phyloP scores from a whole-genome alignment of 2,329 filamentous ascomycete genomes.

The Cordyceps cicadae region DNA sequence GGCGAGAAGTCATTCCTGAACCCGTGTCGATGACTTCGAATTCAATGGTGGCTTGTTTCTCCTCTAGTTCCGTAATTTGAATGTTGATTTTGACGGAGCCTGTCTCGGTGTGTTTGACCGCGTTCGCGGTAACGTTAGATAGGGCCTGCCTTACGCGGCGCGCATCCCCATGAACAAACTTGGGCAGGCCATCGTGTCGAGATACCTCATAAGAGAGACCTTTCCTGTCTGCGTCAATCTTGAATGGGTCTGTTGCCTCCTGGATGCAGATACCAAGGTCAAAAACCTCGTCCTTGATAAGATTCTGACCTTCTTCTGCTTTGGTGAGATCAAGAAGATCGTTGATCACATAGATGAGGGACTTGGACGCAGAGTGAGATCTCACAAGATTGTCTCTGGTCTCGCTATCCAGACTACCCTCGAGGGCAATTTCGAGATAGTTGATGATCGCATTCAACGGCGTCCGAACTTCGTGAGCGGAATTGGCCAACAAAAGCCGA shows the following conservation, averaged over 20 bases:
- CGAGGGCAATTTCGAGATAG: conserved; percentile 82
- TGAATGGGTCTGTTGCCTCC: conserved; percentile 72
- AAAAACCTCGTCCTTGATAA: conserved; percentile 75
- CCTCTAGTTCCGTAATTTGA: conserved; percentile 48
- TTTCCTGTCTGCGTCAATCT: conserved; percentile 67
- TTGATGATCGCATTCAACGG: conserved; percentile 92
- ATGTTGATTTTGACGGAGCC: conserved; percentile 65
- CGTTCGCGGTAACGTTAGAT: conserved; percentile 76
- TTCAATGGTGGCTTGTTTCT: conserved; percentile 57
- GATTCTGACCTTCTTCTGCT: conserved; percentile 68
- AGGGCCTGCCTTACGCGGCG: conserved; percentile 74
- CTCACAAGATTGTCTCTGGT: conserved; percentile 76
- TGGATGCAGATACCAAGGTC: conserved; percentile 61
- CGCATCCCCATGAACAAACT: conserved; percentile 67
- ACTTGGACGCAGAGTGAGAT: conserved; percentile 87
- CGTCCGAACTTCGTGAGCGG: conserved; percentile 84
- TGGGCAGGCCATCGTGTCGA: conserved; percentile 60
- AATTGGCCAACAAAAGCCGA: conserved; percentile 71
- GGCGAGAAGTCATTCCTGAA: conserved; percentile 57
- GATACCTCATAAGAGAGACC: conserved; percentile 61
- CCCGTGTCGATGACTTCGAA: conserved; percentile 71
- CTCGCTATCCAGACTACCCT: conserved; percentile 70
- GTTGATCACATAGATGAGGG: conserved; percentile 88
- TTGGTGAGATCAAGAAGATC: conserved; percentile 84
- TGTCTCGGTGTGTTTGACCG: conserved; percentile 63